Percentiles rank a stretch among this genome's conserved stretches.
These are phyloP conservation scores for Suillus subalutaceus DNA, from an alignment of 768 basidiomycete species.

Conservation along the genomic window DNA sequence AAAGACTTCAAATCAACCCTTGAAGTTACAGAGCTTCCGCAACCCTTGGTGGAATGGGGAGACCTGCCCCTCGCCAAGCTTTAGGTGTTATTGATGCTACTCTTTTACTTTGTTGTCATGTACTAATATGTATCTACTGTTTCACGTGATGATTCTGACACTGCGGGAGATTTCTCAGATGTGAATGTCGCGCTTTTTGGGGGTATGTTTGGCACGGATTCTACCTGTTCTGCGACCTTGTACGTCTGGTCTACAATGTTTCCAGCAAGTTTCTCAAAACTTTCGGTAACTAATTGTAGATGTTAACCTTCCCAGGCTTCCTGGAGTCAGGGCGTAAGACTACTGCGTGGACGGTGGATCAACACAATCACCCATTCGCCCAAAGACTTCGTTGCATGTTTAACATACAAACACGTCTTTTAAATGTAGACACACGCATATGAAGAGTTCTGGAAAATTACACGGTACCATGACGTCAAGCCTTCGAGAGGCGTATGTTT, in stretches of 20 bases:
- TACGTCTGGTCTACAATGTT: neutral
- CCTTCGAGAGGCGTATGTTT: too few species aligned
- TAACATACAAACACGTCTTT: too few species aligned
- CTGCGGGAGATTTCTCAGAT: neutral
- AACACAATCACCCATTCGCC: too few species aligned
- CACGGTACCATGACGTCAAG: too few species aligned
- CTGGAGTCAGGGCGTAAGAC: too few species aligned
- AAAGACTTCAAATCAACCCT: conserved; percentile 67
- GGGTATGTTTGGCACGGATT: neutral
- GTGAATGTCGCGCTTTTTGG: neutral
- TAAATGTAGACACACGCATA: too few species aligned
- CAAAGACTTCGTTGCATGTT: too few species aligned
- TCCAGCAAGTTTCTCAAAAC: too few species aligned
- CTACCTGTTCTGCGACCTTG: neutral
- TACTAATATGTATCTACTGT: neutral
- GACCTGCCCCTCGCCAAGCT: conserved; percentile 67
- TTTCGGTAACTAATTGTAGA: neutral
- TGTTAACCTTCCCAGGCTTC: neutral
- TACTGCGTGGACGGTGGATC: too few species aligned
- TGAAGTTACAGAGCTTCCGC: conserved; percentile 55
- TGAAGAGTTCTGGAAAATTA: too few species aligned
- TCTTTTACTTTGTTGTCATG: neutral
- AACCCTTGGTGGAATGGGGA: conserved; percentile 72
- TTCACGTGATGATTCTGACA: neutral
- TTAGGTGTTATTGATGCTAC: conserved; percentile 31